These are phyloP conservation scores for Scutellaria baicalensis DNA, from an alignment of 257 asterid genomes.

Conservation along the genomic window DNA sequence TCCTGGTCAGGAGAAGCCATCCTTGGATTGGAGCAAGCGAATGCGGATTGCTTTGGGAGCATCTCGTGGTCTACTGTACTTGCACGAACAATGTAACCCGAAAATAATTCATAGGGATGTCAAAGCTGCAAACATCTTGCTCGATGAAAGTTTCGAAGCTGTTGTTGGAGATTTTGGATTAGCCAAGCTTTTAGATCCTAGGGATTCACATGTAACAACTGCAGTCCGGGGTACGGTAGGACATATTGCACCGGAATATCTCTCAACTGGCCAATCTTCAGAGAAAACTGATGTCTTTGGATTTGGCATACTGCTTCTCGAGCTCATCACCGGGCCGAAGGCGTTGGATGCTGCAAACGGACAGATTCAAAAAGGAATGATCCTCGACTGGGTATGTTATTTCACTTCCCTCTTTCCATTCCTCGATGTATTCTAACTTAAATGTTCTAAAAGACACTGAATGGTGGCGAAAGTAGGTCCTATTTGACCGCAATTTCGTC, in stretches of 20 bases:
- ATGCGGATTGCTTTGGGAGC: conserved; percentile 78
- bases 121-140: conserved; percentile 89
- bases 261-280: conserved; percentile 94
- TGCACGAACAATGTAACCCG: conserved; percentile 90
- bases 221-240: conserved; percentile 96
- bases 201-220: conserved; percentile 89
- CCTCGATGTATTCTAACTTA: not conserved
- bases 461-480: not conserved
- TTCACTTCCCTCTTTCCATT: not conserved
- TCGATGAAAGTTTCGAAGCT: conserved; percentile 84
- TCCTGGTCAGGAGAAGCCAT: conserved; percentile 56
- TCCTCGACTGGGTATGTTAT: conserved; percentile 71
- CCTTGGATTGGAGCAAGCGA: conserved; percentile 85
- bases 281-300: conserved; percentile 95
- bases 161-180: conserved; percentile 96
- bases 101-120: conserved; percentile 90
- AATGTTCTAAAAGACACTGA: not conserved
- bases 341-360: conserved; percentile 60
- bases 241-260: conserved; percentile 91
- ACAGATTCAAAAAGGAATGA: conserved; percentile 75
- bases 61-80: conserved; percentile 81
- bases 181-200: conserved; percentile 82
- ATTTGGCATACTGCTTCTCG: conserved; percentile 79
- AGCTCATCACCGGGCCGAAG: conserved; percentile 78
- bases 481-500: not conserved